Evolutionary conservation across 768 basidiomycete species (phyloP).

Genomic region (Trametes cinnabarina): DNA sequence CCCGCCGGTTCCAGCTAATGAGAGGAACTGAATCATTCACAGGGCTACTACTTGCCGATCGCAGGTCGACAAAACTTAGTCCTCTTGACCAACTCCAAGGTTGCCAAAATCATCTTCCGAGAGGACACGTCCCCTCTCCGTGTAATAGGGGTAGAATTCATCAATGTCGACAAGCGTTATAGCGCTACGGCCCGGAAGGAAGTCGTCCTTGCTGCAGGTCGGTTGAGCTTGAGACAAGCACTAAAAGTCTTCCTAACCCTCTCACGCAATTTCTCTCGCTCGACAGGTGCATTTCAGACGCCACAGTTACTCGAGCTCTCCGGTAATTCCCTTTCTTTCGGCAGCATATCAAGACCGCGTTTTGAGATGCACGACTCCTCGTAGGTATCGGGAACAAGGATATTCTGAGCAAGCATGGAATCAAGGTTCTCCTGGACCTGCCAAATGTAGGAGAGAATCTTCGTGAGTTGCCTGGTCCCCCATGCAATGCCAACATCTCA

Average conservation of each 20-base stretch:
- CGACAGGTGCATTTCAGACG: slow-evolving; percentile 3
- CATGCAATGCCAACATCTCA: not conserved
- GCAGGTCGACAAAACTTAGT: slow-evolving; percentile 6
- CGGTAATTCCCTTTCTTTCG: not conserved
- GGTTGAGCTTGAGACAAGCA: no score
- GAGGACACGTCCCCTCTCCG: not conserved
- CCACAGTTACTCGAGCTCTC: slow-evolving; percentile 13
- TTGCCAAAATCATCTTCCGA: not conserved
- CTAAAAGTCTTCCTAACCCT: no score
- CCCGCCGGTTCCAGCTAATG: not conserved
- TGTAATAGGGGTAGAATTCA: slow-evolving; percentile 5
- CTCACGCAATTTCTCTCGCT: not conserved
- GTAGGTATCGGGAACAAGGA: slow-evolving; percentile 6
- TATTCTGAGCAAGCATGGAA: slow-evolving; percentile 2
- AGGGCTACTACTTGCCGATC: slow-evolving; percentile 11
- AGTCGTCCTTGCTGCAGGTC: slow-evolving; percentile 12
- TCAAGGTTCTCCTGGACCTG: not conserved
- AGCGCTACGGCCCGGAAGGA: slow-evolving; percentile 1
- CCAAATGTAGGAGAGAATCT: slow-evolving; percentile 11
- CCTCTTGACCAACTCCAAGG: not conserved
- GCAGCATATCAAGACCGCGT: no score
- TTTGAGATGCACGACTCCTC: not conserved
- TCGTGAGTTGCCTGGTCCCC: not conserved
- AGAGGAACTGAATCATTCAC: not conserved
- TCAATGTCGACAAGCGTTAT: not conserved